Evolutionary conservation across 164 flowering plant genomes (phyloP), one percentile per base, ranked within the genome.

Genomic region (Macadamia integrifolia): DNA sequence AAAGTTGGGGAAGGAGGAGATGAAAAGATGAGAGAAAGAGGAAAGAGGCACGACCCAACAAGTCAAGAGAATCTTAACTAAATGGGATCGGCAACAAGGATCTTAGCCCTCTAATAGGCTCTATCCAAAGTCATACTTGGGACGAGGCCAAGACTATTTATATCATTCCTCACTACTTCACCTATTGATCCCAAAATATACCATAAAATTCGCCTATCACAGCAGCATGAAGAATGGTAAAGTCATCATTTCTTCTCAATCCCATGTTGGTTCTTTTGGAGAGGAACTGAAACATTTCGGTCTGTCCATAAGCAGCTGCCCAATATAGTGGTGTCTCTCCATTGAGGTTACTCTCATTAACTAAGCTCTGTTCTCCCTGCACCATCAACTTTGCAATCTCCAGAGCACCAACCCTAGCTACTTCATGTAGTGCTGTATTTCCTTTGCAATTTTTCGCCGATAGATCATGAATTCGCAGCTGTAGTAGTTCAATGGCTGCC

Each of bases 271-370:
- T 59, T 7, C 1, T 8, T 9, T 15, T 10, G 9, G 9, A 5
- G 1, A 59, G 61, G 11, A 29, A 59, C 17, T 9, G 15, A 6
- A 29, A 59, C 61, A 59, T 30, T 11, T 59, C 35, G 15, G 29
- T 59, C 15, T 30, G 61, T 59, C 61, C 61, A 59, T 29, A 59
- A 29, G 35, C 17, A 1, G 61, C 40, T 9, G 61, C 15, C 61
- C 61, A 59, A 30, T 29, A 59, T 9, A 59, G 12, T 8, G 61
- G 61, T 59, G 61, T 59, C 40, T 59, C 61, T 30, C 61, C 61
- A 4, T 9, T 35, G 1, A 6, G 40, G 12, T 59, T 59, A 15
- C 61, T 17, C 13, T 15, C 14, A 30, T 35, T 6, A 4, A 59
- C 61, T 0, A 59, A 15, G 61, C 40, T 1, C 13, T 29, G 14